Conservation (phyloP, 371 early-diverging fungal genomes). For the Nematocida major region DNA sequence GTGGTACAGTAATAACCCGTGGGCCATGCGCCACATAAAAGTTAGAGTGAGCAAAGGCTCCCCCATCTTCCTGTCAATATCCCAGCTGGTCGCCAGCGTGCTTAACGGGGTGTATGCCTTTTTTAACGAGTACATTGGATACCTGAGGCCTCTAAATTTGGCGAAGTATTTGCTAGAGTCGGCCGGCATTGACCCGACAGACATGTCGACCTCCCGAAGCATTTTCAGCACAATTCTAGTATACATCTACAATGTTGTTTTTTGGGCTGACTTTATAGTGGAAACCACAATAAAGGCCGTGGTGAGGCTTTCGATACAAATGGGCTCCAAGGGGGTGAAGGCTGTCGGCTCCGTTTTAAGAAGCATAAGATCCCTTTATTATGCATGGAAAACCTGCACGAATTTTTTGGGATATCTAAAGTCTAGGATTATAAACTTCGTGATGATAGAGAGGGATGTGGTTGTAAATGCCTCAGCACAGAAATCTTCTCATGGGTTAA, state of each 20-base stretch:
- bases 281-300: not conserved
- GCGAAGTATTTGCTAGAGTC: not conserved
- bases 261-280: not conserved
- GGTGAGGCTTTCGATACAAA: too few relatives aligned
- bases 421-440: too few relatives aligned
- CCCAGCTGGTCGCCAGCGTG: not conserved
- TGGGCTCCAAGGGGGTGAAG: too few relatives aligned
- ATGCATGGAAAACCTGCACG: too few relatives aligned
- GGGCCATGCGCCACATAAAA: not conserved
- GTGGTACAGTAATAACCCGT: conserved; percentile 3
- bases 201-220: not conserved
- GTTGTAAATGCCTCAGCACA: too few relatives aligned
- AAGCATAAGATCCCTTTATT: too few relatives aligned
- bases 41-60: not conserved
- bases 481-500: too few relatives aligned
- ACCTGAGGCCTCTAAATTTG: not conserved
- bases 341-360: too few relatives aligned
- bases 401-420: too few relatives aligned
- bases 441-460: too few relatives aligned
- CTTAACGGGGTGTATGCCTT: not conserved
- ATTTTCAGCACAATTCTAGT: not conserved
- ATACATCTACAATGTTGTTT: not conserved
- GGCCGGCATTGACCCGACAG: not conserved
- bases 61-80: not conserved
- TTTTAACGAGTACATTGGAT: not conserved